Conservation (phyloP, 2,329 filamentous ascomycete species). For the Beauveria scarabaeidicola region DNA sequence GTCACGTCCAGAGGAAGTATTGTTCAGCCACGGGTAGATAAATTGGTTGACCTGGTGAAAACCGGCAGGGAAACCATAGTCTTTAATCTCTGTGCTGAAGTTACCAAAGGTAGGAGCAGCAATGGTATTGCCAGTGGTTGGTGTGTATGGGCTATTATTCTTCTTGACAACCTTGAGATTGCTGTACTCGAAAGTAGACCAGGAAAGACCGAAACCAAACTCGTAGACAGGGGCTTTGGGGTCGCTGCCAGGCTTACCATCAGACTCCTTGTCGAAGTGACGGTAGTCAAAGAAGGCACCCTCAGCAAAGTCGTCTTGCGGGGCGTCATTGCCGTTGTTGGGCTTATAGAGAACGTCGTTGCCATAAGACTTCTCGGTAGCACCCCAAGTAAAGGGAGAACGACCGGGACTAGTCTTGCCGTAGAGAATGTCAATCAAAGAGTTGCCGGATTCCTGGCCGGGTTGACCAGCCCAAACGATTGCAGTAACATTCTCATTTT, state of each 20-base stretch:
- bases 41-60: conserved; percentile 44
- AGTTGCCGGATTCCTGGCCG: conserved; percentile 75
- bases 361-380: conserved; percentile 58
- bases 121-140: conserved; percentile 52
- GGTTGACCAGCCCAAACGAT: conserved; percentile 77
- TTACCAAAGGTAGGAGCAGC: conserved; percentile 58
- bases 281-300: conserved; percentile 67
- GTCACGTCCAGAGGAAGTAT: conserved; percentile 44
- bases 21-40: conserved; percentile 68
- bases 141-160: conserved; percentile 42
- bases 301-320: conserved; percentile 67
- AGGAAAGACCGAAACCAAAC: conserved; percentile 73
- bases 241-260: conserved; percentile 22
- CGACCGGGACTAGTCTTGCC: conserved; percentile 72
- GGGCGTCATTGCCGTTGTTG: conserved; percentile 57
- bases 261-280: conserved; percentile 56
- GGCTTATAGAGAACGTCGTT: conserved; percentile 57
- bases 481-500: conserved; percentile 71
- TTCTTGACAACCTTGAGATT: conserved; percentile 50
- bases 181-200: conserved; percentile 72
- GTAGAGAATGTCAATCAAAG: conserved; percentile 75
- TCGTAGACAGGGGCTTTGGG: conserved; percentile 63
- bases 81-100: conserved; percentile 50
- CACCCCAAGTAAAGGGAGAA: conserved; percentile 72
- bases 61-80: conserved; percentile 59